These are phyloP conservation scores for Amanita polypyramis DNA, from an alignment of 768 basidiomycete species.

Conservation along the genomic window DNA sequence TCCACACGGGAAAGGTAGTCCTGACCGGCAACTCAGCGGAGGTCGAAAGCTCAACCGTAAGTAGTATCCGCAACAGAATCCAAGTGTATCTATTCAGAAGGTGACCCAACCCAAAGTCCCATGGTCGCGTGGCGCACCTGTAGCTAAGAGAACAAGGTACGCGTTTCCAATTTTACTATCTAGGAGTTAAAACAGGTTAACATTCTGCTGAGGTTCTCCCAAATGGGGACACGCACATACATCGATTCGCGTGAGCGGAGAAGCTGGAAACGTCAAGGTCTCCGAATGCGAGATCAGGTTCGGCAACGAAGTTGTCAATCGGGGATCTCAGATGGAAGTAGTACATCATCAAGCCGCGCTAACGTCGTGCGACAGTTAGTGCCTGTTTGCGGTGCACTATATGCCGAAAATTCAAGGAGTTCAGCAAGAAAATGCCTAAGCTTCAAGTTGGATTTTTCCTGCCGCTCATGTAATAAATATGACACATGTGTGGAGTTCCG, in stretches of 20 bases:
- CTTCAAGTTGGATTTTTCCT: not conserved
- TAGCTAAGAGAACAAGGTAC: slow-evolving; percentile 24
- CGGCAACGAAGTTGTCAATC: slow-evolving; percentile 6
- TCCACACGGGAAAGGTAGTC: slow-evolving; percentile 8
- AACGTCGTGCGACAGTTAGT: not conserved
- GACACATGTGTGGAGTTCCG: not conserved
- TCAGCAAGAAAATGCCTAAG: not conserved
- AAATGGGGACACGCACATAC: slow-evolving; percentile 7
- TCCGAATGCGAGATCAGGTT: slow-evolving; percentile 7
- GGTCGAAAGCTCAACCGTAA: slow-evolving; percentile 6
- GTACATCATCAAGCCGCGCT: not conserved
- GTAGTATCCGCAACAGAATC: slow-evolving; percentile 2
- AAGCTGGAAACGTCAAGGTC: slow-evolving; percentile 22
- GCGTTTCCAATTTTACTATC: slow-evolving; percentile 13
- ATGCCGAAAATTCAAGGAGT: not conserved
- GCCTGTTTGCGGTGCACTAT: not conserved
- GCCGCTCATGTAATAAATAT: not conserved
- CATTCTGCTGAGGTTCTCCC: slow-evolving; percentile 10
- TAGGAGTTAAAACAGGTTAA: slow-evolving; percentile 8
- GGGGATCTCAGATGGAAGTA: slow-evolving; percentile 1
- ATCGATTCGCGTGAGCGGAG: slow-evolving; percentile 13
- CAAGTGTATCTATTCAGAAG: slow-evolving; percentile 8
- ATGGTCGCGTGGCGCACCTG: slow-evolving; percentile 23
- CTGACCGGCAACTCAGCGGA: slow-evolving; percentile 4
- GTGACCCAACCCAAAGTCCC: slow-evolving; percentile 16